Evolutionary conservation across 2,329 filamentous ascomycete species (phyloP), one percentile per base, ranked within the genome.

Genomic region (Rutstroemia sp.): DNA sequence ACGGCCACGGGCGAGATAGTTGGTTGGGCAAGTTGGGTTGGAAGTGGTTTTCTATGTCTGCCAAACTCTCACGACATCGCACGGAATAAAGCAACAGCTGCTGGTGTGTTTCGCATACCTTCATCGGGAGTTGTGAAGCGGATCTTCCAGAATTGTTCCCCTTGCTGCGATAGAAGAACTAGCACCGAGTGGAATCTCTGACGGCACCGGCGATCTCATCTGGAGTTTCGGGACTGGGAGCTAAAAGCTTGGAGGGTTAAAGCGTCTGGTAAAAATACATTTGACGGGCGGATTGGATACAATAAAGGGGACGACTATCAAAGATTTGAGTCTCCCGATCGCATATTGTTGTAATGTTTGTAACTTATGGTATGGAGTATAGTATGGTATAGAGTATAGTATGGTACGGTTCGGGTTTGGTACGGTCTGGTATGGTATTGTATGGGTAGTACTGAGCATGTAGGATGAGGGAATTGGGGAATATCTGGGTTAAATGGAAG

Each of bases 151-250:
- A 63, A 62, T 63, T 63, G 61, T 49, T 62, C 61, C 63, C 62
- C 65, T 66, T 67, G 62, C 61, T 65, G 61, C 47, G 60, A 60
- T 61, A 56, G 59, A 61, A 58, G 59, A 61, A 63, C 59, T 66
- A 63, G 62, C 65, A 65, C 62, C 59, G 49, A 59, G 62, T 63
- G 59, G 62, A 68, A 61, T 59, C 61, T 60, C 63, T 54, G 59
- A 60, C 38, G 44, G 56, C 53, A 55, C 58, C 62, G 58, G 61
- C 63, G 62, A 63, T 65, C 60, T 66, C 67, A 69, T 69, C 61
- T 55, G 67, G 66, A 63, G 64, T 59, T 57, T 57, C 25, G 46
- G 30, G 49, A 27, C 12, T 42, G 19, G 14, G 19, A 38, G 45
- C 14, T 37, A 38, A 49, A 41, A 46, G 19, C 5, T 21, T 21